A percentile compares a stretch with the other conserved stretches of the same genome.
phyloP scores from a whole-genome alignment of 306 rosid genomes.

The Elaeagnus macrophylla region DNA sequence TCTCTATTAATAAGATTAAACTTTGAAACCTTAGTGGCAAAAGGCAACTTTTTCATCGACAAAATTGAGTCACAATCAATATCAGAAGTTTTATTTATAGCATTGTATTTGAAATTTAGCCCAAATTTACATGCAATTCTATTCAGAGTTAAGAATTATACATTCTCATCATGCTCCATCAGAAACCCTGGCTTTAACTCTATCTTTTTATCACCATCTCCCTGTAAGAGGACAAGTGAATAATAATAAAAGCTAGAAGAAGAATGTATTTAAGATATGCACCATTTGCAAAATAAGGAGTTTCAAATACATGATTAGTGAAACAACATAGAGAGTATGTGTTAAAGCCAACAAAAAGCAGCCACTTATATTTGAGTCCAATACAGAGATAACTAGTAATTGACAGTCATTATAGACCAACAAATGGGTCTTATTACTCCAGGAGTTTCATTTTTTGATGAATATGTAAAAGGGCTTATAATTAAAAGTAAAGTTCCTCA shows the following conservation, averaged over 20 bases:
- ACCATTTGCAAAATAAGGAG: background rate
- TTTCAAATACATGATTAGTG: background rate
- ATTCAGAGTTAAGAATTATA: constrained; percentile 26
- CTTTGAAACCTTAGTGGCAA: background rate
- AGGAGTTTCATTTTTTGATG: background rate
- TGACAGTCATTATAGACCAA: too few species aligned
- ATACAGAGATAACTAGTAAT: background rate
- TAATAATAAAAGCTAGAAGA: constrained; percentile 1
- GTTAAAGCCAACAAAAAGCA: background rate
- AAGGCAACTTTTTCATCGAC: background rate
- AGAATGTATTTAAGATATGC: background rate
- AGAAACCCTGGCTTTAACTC: constrained; percentile 89
- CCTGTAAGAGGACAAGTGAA: constrained; percentile 32
- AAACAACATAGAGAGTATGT: too few species aligned
- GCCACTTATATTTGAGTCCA: background rate
- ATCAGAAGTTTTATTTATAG: constrained; percentile 2
- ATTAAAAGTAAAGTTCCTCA: background rate
- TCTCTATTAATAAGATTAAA: constrained; percentile 13
- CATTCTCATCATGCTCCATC: constrained; percentile 88
- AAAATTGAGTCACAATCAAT: background rate
- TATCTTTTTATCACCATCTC: constrained; percentile 85
- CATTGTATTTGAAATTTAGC: background rate
- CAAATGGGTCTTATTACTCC: background rate
- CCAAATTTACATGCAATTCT: background rate
- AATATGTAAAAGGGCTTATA: background rate